phyloP scores from a whole-genome alignment of 2,329 filamentous ascomycete genomes.

The Phialocephala subalpina region DNA sequence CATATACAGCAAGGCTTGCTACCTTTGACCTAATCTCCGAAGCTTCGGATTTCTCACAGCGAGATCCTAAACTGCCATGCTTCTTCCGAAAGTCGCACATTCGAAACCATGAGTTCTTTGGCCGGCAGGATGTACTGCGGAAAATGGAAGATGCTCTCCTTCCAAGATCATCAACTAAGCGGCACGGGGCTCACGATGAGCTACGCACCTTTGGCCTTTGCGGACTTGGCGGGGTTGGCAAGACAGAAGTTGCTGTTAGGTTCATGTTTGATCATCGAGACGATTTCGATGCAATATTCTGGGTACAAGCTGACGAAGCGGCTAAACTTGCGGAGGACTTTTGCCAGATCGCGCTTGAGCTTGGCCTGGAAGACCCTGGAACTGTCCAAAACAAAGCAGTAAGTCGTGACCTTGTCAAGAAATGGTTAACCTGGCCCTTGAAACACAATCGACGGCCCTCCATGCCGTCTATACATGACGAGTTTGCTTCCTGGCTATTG shows the following conservation, averaged over 20 bases:
- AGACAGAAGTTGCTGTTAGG: conserved; percentile 37
- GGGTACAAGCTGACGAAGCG: conserved; percentile 32
- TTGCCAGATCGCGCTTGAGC: conserved; percentile 6
- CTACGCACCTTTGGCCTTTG: conserved; percentile 25
- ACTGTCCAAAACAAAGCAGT: conserved; percentile 14
- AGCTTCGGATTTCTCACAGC: too few relatives aligned
- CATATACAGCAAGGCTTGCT: too few relatives aligned
- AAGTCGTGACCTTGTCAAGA: conserved; percentile 13
- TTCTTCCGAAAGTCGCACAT: background rate
- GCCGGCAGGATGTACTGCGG: background rate
- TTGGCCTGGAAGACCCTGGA: conserved; percentile 13
- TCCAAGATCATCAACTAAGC: background rate
- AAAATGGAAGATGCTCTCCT: background rate
- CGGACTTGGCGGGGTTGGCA: conserved; percentile 40
- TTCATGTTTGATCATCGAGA: conserved; percentile 30
- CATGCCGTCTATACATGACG: background rate
- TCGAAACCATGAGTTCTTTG: background rate
- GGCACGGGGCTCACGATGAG: background rate
- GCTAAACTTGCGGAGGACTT: conserved; percentile 19
- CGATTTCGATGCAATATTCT: conserved; percentile 38
- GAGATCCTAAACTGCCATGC: too few relatives aligned
- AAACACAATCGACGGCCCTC: conserved; percentile 15
- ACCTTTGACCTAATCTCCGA: too few relatives aligned
- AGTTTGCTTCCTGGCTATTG: conserved; percentile 31
- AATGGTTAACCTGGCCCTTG: conserved; percentile 19